Evolutionary conservation across 1,284 basidiomycete genomes (phyloP), one percentile per base, ranked within the genome.

Genomic region (Fomitopsis schrenkii): DNA sequence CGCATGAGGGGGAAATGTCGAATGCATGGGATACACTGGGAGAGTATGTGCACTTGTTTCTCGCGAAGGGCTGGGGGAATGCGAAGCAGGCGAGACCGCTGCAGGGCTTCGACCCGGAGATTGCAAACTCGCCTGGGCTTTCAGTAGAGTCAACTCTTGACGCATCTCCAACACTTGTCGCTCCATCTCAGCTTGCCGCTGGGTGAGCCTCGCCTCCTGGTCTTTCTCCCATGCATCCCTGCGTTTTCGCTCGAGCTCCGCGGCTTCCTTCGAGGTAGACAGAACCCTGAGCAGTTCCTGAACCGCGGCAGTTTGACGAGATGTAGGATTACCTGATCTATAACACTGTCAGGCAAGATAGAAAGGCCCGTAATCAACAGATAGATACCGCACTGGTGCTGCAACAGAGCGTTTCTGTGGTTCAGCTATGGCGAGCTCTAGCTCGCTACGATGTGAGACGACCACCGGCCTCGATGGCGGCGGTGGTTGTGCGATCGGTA

Each of bases 201-300:
- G 81, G 15, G 74, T 66, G 62, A 77, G 79, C 67, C 78, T 87
- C 10, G 78, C 78, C 71, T 90, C 89, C 64, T 88, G 85, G 59
- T 87, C 85, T 64, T 80, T 77, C 67, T 90, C 89, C 88, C 89
- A 91, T 46, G 77, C 79, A 12, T 80, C 57, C 57, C 87, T 76
- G 22, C 88, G 79, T 63, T 77, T 79, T 50, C 78, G 75, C 66
- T 91, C 89, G 26, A 75, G 76, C 56, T 86, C 84, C 44, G 85
- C 83, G 0, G 82, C 82, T 42, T 86, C 81, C 64, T 78, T 80
- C 5, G 83, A 83, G 0, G 80, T 77, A 19, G 78, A 72, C 5
- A 88, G 72, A 52, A 84, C 77, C 19, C 82, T 80, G 59, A 85
- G 70, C 35, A 90, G 76, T 64, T 88, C 84, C 19, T 86, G 80